Evolutionary conservation across 768 basidiomycete genomes (phyloP).

Genomic region (Serendipita sp.): DNA sequence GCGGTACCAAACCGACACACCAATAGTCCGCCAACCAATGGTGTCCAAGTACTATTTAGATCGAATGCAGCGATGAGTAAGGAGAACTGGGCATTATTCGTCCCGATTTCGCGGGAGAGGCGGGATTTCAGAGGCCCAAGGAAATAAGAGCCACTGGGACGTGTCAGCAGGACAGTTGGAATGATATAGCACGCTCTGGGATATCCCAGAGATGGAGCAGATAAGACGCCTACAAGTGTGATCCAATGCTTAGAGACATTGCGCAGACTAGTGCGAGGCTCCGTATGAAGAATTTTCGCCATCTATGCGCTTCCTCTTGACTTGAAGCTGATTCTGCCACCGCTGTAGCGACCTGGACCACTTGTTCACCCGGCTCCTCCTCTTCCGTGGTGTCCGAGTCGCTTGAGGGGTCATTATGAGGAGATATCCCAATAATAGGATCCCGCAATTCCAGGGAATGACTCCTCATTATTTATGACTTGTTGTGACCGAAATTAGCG

Average conservation of each 20-base stretch:
- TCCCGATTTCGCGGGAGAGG: constrained; percentile 51
- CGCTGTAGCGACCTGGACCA: neutral
- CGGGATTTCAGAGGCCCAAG: constrained; percentile 66
- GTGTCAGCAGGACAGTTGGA: neutral
- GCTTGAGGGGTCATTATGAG: neutral
- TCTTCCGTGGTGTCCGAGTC: neutral
- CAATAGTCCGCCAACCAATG: constrained; percentile 58
- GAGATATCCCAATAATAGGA: neutral
- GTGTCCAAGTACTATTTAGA: constrained; percentile 63
- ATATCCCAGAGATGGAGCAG: neutral
- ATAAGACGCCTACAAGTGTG: constrained; percentile 43
- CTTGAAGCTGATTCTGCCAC: neutral
- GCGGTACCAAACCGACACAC: constrained; percentile 60
- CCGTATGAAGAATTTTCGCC: constrained; percentile 27
- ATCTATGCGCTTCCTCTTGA: neutral
- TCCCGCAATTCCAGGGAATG: neutral
- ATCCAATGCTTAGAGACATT: constrained; percentile 58
- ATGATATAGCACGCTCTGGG: neutral
- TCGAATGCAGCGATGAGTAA: constrained; percentile 63
- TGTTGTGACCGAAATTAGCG: too few relatives aligned
- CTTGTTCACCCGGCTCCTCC: neutral
- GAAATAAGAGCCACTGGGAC: constrained; percentile 49
- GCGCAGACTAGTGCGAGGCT: constrained; percentile 50
- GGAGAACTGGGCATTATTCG: constrained; percentile 63
- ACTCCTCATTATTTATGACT: neutral